Percentiles rank a stretch among this genome's conserved stretches.
These are phyloP conservation scores for Camelina neglecta DNA, from an alignment of 345 rosid species.

Conservation along the genomic window DNA sequence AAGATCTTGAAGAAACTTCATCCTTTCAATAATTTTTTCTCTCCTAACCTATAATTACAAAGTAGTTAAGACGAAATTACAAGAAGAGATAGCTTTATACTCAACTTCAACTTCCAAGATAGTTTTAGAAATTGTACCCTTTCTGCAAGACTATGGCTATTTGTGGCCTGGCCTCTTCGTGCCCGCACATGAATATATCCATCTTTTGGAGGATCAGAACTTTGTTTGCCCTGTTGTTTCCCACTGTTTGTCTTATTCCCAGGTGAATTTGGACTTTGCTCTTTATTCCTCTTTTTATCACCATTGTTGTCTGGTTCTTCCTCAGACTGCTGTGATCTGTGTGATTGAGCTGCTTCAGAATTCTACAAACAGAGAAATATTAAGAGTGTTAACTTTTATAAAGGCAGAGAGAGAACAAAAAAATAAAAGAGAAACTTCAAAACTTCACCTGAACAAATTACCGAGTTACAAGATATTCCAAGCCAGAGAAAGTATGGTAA, in stretches of 20 bases:
- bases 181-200: constrained; percentile 97
- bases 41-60: constrained; percentile 72
- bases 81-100: constrained; percentile 11
- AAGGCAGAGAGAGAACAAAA: constrained; percentile 2
- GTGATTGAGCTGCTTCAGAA: constrained; percentile 53
- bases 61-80: constrained; percentile 25
- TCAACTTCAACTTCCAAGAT: constrained; percentile 15
- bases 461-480: constrained; percentile 41
- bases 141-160: constrained; percentile 99
- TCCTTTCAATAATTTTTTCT: constrained; percentile 96
- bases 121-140: constrained; percentile 57
- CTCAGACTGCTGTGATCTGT: constrained; percentile 55
- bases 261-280: constrained; percentile 56
- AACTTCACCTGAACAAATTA: constrained; percentile 50
- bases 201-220: constrained; percentile 82
- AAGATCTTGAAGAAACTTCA: constrained; percentile 98
- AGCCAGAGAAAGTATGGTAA: constrained; percentile 41
- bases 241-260: constrained; percentile 62
- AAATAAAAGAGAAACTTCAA: constrained; percentile 21
- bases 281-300: constrained; percentile 61
- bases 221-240: constrained; percentile 65
- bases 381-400: not conserved
- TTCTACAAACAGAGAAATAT: constrained; percentile 49
- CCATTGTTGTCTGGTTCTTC: constrained; percentile 57
- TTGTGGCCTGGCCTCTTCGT: constrained; percentile 98